Evolutionary conservation across 2,329 filamentous ascomycete genomes (phyloP), one percentile per base, ranked within the genome.

Genomic region (Cordyceps pruinosa): DNA sequence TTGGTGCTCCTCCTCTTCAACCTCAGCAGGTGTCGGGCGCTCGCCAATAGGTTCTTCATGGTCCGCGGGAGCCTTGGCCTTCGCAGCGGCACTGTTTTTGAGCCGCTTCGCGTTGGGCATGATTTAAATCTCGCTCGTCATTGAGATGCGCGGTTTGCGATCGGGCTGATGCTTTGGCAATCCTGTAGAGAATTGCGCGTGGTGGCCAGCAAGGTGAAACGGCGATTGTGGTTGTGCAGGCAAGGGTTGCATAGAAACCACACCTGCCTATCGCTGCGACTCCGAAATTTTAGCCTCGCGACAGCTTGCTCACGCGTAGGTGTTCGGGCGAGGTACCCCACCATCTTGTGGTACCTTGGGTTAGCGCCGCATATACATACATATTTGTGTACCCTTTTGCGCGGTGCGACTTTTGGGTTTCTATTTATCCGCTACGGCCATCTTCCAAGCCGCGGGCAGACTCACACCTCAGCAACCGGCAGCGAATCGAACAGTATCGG

Each of bases 1-100:
- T 62, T 81, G 75, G 65, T 78, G 85, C 67, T 90, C 87, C 66
- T 85, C 86, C 63, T 88, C 84, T 60, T 89, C 88, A 63, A 84
- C 82, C 61, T 87, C 79, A 6, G 85, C 84, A 7, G 87, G 84
- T 45, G 84, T 82, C 56, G 77, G 69, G 42, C 69, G 68, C 30
- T 64, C 62, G 42, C 60, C 61, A n/a, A 66, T 68, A 53, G 73
- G 68, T 61, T 75, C 72, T 65, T 72, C 71, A 59, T 75, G 69
- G 52, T 70, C 61, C 25, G 65, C 63, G n/a, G 67, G 59, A 56
- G 70, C 66, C 62, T 65, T 62, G 57, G 70, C 62, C 60, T 71
- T 70, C 62, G 73, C 73, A 59, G 75, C 72, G 65, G 73, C 73
- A 69, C 76, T 77, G 71, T 77, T 77, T 68, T 78, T 83, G 62